Base-by-base conservation (phyloP, 2,329 filamentous ascomycete species). In the Fusarium caatingaense region DNA sequence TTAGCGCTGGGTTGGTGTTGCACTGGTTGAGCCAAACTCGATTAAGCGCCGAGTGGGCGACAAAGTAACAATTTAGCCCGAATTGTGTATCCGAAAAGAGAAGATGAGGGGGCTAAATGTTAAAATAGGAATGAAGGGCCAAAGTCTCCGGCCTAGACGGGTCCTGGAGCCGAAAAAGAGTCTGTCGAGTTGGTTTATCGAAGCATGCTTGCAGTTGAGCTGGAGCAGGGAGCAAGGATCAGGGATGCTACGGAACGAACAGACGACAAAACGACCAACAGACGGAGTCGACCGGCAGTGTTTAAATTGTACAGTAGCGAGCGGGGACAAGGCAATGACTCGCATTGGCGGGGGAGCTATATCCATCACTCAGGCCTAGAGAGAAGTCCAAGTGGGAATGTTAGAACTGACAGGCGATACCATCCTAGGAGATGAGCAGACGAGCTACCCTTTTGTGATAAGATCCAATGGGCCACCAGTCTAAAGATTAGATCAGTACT, bases 41-140 rank as follows among this genome's bases (percentile, higher is more conserved):
- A 59, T 59, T 74, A 75, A 75, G 72, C 73, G 73, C 72, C 61
- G 58, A 50, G 49, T 37, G 27, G 34, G 34, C 32, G 44, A 44
- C 49, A 59, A 47, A 23, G 47, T 57, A 23, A 60, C 45, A 68
- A 75, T 72, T 78, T 78, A 78, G 74, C 74, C 76, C 75, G 66
- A 12, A 58, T 67, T 69, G 6, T 34, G 40, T 68, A 69, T 66
- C 70, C 28, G 23, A 62, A 58, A 55, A 28, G 30, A 56, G 42
- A 49, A 21, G 25, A 28, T 27, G 44, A 66, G 54, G 46, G 56
- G 69, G 61, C 63, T 61, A 68, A 68, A 47, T 61, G 32, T 46
- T 46, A 49, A 69, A 58, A 51, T 42, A 64, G 40, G 53, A 41
- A 50, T 20, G 27, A 46, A 63, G 63, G 57, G 66, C 41, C 45